A percentile compares a stretch with the other conserved stretches of the same genome.
Conservation (phyloP, 352 stramenopile genomes). For the Pythium dissimile region DNA sequence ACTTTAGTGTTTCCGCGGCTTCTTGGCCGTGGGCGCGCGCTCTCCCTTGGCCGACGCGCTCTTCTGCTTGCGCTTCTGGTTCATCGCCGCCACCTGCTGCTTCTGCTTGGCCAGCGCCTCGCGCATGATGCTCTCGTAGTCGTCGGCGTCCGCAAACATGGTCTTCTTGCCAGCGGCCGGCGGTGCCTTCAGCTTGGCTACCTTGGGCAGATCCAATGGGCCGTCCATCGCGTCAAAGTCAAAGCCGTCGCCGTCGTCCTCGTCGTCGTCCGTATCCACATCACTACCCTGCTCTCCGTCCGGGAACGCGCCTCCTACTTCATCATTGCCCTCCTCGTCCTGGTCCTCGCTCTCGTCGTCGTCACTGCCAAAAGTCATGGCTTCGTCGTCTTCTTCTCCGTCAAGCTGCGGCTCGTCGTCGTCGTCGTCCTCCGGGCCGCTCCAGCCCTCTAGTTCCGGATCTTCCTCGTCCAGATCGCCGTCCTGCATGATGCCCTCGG, state of each 20-base stretch:
- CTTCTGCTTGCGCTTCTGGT: conserved; percentile 38
- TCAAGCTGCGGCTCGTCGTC: conserved; percentile 27
- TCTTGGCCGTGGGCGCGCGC: conserved; percentile 9
- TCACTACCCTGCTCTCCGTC: conserved; percentile 14
- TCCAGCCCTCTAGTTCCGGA: conserved; percentile 68
- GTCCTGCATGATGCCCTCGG: conserved; percentile 87
- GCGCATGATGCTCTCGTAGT: conserved; percentile 71
- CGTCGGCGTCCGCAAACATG: conserved; percentile 71
- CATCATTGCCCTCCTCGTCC: conserved; percentile 22
- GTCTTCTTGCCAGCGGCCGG: conserved; percentile 48
- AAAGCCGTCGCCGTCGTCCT: conserved; percentile 23
- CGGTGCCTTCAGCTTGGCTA: conserved; percentile 53
- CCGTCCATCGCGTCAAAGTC: conserved; percentile 50
- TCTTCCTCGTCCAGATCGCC: conserved; percentile 76
- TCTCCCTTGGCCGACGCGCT: background rate
- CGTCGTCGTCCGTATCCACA: conserved; percentile 14
- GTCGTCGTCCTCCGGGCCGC: conserved; percentile 39
- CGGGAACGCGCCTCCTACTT: conserved; percentile 17
- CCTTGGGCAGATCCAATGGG: conserved; percentile 31
- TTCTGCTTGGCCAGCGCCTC: conserved; percentile 61
- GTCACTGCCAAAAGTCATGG: conserved; percentile 28
- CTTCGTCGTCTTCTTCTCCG: conserved; percentile 49
- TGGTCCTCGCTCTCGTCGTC: conserved; percentile 37
- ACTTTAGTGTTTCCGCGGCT: conserved; percentile 20
- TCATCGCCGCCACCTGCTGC: conserved; percentile 14